Evolutionary conservation across 1,284 basidiomycete species (phyloP).

Genomic region (Coniophora puteana): DNA sequence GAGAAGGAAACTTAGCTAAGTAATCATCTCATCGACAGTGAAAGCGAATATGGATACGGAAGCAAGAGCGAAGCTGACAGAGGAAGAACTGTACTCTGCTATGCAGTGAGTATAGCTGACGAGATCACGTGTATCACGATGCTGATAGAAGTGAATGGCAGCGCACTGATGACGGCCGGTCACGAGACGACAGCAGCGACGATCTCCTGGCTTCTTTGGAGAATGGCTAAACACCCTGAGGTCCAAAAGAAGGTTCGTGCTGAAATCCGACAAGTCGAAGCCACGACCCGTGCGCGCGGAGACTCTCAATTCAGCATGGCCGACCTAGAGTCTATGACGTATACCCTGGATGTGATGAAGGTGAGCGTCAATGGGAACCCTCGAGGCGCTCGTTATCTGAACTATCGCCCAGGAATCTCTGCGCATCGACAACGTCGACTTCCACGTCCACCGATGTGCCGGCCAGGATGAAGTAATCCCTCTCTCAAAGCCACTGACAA

Average conservation of each 20-base stretch:
- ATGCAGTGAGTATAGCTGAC: slow-evolving; percentile 44
- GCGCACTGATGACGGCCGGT: slow-evolving; percentile 41
- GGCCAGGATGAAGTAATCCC: slow-evolving; percentile 40
- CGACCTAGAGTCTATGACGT: slow-evolving; percentile 45
- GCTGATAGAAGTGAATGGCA: too few relatives aligned
- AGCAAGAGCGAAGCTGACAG: slow-evolving; percentile 38
- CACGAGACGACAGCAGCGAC: slow-evolving; percentile 51
- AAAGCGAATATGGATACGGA: slow-evolving; percentile 49
- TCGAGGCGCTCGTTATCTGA: slow-evolving; percentile 22
- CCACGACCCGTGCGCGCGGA: slow-evolving; percentile 34
- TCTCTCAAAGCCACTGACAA: slow-evolving; percentile 37
- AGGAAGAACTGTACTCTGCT: slow-evolving; percentile 51
- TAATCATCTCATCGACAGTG: slow-evolving; percentile 30
- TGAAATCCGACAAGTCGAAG: slow-evolving; percentile 36
- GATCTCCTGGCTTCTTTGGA: slow-evolving; percentile 37
- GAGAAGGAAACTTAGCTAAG: neutral
- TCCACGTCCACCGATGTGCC: slow-evolving; percentile 32
- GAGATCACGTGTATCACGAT: too few relatives aligned
- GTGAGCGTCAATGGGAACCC: slow-evolving; percentile 25
- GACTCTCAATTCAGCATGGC: slow-evolving; percentile 35
- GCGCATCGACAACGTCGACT: slow-evolving; percentile 33
- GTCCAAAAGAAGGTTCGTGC: slow-evolving; percentile 36
- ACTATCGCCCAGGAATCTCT: slow-evolving; percentile 32
- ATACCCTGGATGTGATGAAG: slow-evolving; percentile 48
- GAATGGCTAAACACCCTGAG: slow-evolving; percentile 35